Conservation (phyloP, 805 yeast species). For the Lachancea dasiensis region DNA sequence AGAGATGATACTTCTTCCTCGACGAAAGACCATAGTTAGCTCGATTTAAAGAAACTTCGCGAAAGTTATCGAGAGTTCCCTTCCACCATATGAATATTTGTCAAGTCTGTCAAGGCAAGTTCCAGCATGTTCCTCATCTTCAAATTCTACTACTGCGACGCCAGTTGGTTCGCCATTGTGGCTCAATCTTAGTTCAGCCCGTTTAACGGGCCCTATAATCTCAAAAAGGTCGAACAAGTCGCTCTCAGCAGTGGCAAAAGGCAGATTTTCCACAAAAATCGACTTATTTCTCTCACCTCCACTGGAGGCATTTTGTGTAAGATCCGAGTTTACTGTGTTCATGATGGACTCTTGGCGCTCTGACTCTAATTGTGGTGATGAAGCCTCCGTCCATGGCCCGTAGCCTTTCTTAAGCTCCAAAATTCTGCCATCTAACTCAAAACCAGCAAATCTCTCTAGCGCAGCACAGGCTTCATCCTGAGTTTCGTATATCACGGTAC, state of each 20-base stretch:
- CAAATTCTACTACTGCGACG: conserved; percentile 77
- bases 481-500: conserved; percentile 66
- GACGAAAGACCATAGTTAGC: too few relatives aligned
- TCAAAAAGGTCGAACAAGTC: conserved; percentile 83
- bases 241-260: conserved; percentile 80
- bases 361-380: neutral
- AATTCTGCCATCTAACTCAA: conserved; percentile 66
- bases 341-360: neutral
- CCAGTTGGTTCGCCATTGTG: conserved; percentile 56
- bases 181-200: conserved; percentile 65
- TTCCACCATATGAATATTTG: conserved; percentile 79
- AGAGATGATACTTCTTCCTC: too few relatives aligned
- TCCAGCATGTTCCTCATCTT: conserved; percentile 59
- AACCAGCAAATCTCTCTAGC: conserved; percentile 61
- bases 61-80: conserved; percentile 61
- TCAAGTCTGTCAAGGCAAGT: conserved; percentile 69
- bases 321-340: conserved; percentile 34
- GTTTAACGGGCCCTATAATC: conserved; percentile 67
- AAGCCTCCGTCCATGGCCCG: conserved; percentile 5
- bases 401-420: conserved; percentile 78
- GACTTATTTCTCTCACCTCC: conserved; percentile 54
- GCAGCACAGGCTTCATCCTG: conserved; percentile 69
- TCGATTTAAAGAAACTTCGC: conserved; percentile 35
- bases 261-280: conserved; percentile 72
- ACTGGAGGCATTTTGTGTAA: conserved; percentile 56